Conservation (phyloP, 257 asterid species). For the Agastache rugosa region DNA sequence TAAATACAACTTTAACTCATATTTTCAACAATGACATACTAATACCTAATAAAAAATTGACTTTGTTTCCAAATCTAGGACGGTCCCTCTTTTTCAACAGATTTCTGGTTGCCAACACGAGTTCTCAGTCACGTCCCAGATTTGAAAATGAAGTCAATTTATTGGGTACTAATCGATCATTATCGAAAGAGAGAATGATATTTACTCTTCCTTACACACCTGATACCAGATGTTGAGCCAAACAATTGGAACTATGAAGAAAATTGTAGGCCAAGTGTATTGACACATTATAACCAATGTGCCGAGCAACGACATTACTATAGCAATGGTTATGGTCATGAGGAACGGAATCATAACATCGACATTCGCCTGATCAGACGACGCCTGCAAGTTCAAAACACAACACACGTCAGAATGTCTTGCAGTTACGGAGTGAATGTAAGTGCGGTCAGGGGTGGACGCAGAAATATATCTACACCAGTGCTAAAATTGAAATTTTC, state of each 20-base stretch:
- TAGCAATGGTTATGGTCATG: conserved; percentile 40
- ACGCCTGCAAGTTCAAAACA: conserved; percentile 50
- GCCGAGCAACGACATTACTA: conserved; percentile 53
- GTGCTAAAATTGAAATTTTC: too few relatives aligned
- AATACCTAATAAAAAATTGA: too few relatives aligned
- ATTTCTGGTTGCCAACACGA: too few relatives aligned
- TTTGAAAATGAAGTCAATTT: too few relatives aligned
- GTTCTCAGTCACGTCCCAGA: too few relatives aligned
- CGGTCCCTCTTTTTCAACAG: too few relatives aligned
- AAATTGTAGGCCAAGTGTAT: conserved; percentile 71
- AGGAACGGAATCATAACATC: conserved; percentile 60
- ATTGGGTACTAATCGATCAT: too few relatives aligned
- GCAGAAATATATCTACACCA: background rate
- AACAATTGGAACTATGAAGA: conserved; percentile 62
- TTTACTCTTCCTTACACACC: conserved; percentile 39
- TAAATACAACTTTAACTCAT: too few relatives aligned
- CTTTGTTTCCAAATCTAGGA: too few relatives aligned
- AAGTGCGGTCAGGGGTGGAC: background rate
- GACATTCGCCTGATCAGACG: conserved; percentile 64
- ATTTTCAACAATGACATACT: too few relatives aligned
- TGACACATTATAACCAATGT: conserved; percentile 55
- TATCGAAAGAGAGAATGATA: too few relatives aligned
- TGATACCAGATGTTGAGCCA: conserved; percentile 77
- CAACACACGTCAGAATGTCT: background rate
- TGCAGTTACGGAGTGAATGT: background rate